Base-by-base conservation (phyloP, 176 grass and related monocot genomes). In the Zizania latifolia region DNA sequence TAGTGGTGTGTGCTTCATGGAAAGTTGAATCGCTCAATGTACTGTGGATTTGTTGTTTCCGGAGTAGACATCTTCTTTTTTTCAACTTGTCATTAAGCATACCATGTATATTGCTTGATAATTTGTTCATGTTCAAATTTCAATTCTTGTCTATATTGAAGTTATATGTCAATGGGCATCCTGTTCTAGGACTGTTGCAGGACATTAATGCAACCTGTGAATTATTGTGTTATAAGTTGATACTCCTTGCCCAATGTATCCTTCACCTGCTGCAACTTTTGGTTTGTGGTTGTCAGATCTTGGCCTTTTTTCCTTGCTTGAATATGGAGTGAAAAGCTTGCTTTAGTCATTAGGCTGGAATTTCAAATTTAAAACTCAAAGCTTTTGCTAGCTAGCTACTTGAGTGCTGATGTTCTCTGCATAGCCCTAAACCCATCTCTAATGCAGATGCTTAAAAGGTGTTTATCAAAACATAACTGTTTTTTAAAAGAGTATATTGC, bases 1-100 rank as follows among this genome's bases (percentile, higher is more conserved):
- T 91, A 92, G 86, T 78, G 73, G 77, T 84, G 86, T 88, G 76
- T 84, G 80, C 81, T 87, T 93, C 63, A 71, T 84, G 78, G 84
- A 82, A 89, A 77, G 90, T 86, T 86, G 69, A 89, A 71, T 86
- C 70, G 62, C 51, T 67, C 57, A 77, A 82, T 70, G 22, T 81
- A 75, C 61, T 10, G 48, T 71, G 70, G 81, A 82, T 28, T 83
- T 80, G 71, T 82, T 73, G n/a, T 62, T 92, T 89, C 61, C 24
- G 60, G 40, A 50, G 80, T 92, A 87, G 83, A 77, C 58, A 68
- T 86, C n/a, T 29, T 74, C n/a, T 86, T n/a, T 86, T 68, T 78
- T 86, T 84, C 74, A 87, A 55, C 80, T 90, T 87, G 74, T 87
- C 66, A 45, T 80, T 56, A 34, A 83, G 75, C 83, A 82, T 92